Conservation (phyloP, 2,329 filamentous ascomycete genomes). For the Arthrobotrys iridis region DNA sequence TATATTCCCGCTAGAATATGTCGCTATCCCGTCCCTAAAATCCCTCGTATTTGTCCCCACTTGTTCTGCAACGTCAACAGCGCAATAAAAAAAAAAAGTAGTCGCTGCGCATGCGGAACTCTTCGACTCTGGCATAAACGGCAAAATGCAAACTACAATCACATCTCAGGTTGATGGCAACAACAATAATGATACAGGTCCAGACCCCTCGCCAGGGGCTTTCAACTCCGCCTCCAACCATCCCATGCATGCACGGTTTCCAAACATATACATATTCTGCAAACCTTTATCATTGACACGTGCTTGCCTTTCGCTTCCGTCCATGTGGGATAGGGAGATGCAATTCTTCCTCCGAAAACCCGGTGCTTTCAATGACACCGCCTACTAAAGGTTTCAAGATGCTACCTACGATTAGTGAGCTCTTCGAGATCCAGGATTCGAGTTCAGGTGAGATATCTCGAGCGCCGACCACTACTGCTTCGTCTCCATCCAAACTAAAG, state of each 20-base stretch:
- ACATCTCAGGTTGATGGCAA: constrained; percentile 11
- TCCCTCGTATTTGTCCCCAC: constrained; percentile 49
- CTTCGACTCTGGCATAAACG: constrained; percentile 21
- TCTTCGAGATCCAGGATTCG: constrained; percentile 50
- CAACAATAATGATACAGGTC: constrained; percentile 32
- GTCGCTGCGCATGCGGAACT: constrained; percentile 35
- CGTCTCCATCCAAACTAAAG: constrained; percentile 37
- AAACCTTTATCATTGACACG: constrained; percentile 37
- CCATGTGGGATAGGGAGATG: constrained; percentile 35
- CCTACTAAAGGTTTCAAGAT: constrained; percentile 43
- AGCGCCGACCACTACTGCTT: constrained; percentile 23
- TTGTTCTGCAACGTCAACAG: constrained; percentile 19
- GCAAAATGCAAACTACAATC: constrained; percentile 22
- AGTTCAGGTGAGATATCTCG: constrained; percentile 48
- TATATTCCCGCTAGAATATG: constrained; percentile 36
- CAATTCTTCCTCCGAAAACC: constrained; percentile 25
- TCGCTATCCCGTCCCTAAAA: constrained; percentile 21
- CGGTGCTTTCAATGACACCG: constrained; percentile 10
- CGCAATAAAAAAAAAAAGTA: not conserved
- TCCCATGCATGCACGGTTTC: constrained; percentile 31
- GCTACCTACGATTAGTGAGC: constrained; percentile 52
- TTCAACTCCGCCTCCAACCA: constrained; percentile 47
- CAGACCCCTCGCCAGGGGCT: constrained; percentile 23
- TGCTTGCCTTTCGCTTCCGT: constrained; percentile 54
- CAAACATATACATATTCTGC: constrained; percentile 45